These are phyloP conservation scores for Aspergillus pseudoviridinutans DNA, from an alignment of 2,329 filamentous ascomycete species.

Conservation along the genomic window DNA sequence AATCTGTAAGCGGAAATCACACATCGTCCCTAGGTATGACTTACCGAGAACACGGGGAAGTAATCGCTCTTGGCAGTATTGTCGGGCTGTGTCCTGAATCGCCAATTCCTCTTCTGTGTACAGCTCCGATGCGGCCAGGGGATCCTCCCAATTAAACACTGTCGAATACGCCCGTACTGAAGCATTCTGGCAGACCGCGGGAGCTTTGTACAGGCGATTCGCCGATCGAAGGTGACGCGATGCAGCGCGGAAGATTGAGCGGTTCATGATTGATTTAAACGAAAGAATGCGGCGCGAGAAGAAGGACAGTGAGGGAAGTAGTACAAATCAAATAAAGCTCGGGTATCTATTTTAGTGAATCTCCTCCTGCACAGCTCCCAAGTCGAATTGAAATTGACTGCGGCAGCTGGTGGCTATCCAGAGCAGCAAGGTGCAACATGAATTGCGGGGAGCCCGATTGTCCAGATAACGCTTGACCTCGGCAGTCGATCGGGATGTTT, in stretches of 20 bases:
- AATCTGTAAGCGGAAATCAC: background rate
- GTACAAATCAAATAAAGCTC: too few species aligned
- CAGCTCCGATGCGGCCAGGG: slow-evolving; percentile 68
- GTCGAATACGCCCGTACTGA: slow-evolving; percentile 31
- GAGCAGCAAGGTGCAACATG: background rate
- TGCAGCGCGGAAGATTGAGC: slow-evolving; percentile 29
- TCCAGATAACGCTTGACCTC: background rate
- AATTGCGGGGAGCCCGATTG: background rate
- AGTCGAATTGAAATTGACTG: background rate
- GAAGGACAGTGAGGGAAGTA: background rate
- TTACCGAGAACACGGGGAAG: slow-evolving; percentile 79
- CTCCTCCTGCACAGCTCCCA: background rate
- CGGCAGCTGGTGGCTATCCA: background rate
- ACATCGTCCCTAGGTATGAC: slow-evolving; percentile 24
- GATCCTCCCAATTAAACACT: slow-evolving; percentile 87
- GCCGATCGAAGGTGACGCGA: slow-evolving; percentile 25
- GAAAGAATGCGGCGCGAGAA: background rate
- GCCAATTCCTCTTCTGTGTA: slow-evolving; percentile 88
- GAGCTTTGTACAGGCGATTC: slow-evolving; percentile 15
- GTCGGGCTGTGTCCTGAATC: slow-evolving; percentile 83
- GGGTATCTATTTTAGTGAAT: background rate
- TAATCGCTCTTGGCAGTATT: slow-evolving; percentile 89
- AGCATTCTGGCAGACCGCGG: slow-evolving; percentile 9
- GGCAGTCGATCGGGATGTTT: background rate
- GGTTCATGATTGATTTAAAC: slow-evolving; percentile 25